Base-by-base conservation (phyloP, 495 filamentous ascomycete genomes). In the Hypoxylon fuscum region DNA sequence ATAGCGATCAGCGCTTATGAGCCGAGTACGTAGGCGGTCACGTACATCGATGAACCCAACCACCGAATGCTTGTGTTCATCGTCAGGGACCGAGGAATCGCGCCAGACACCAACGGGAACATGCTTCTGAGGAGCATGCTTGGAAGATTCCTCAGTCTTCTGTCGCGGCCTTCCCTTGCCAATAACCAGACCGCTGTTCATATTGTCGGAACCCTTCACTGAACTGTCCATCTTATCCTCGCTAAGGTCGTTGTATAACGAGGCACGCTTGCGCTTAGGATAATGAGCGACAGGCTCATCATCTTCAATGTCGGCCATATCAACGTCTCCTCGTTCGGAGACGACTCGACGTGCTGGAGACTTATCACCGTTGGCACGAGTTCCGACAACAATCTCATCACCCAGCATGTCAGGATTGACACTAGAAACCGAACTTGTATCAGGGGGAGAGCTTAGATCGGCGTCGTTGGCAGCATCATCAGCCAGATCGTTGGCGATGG, bases 1-100 rank as follows among this genome's bases (percentile, higher is more conserved):
- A 11, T 67, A 58, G 27, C 76, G 68, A 31, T 72, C 75, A 1
- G 68, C 72, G 0, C 64, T 60, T 59, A 79, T 76, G 35, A 83
- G 80, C 3, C 80, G 74, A 6, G 82, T 84, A 2, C 82, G 77
- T 8, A 85, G 74, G 11, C 81, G 77, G 25, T 84, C 81, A 23
- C 80, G 68, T 17, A 79, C 66, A 32, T 85, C 82, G 40, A 85
- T 84, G 37, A 84, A 85, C 4, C 80, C 82, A 23, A 78, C 78
- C 1, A 84, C 81, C 0, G 71, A 73, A 58, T 85, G 82, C 50
- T 80, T 81, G 10, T 77, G 74, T 15, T 63, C 67, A 6, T 73
- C 70, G 18, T 76, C 64, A 0, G 73, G 69, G 2, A 78, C 72
- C 5, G 70, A 66, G 0, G 81, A 84, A 29, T 83, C 79, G n/a